Percentiles rank a stretch among this genome's conserved stretches.
Conservation (phyloP, 2,329 filamentous ascomycete genomes). For the Trichophyton benhamiae region DNA sequence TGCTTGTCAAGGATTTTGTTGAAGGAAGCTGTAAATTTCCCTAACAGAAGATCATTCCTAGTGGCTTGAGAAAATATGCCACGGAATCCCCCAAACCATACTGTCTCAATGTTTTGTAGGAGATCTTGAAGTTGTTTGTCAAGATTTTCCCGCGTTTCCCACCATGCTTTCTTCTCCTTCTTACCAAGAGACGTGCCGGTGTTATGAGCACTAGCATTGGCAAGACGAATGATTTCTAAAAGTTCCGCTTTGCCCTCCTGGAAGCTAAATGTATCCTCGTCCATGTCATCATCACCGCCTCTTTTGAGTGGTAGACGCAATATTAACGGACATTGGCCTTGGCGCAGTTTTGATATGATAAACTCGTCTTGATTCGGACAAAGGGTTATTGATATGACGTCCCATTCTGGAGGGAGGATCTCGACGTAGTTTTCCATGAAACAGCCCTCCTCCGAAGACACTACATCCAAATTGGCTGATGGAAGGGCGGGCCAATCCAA, state of each 20-base stretch:
- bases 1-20: constrained; percentile 69
- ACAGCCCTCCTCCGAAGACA: constrained; percentile 38
- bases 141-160: constrained; percentile 69
- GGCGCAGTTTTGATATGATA: constrained; percentile 73
- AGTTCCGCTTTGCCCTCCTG: constrained; percentile 68
- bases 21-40: constrained; percentile 65
- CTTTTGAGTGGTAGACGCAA: constrained; percentile 74
- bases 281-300: constrained; percentile 66
- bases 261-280: constrained; percentile 73
- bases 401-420: constrained; percentile 72
- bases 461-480: constrained; percentile 10
- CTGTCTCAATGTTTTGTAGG: constrained; percentile 72
- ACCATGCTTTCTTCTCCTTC: constrained; percentile 73
- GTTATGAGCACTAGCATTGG: constrained; percentile 72
- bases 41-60: constrained; percentile 51
- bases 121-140: constrained; percentile 67
- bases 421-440: constrained; percentile 77
- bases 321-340: constrained; percentile 66
- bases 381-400: constrained; percentile 69
- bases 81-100: constrained; percentile 91
- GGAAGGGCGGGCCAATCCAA: constrained; percentile 38
- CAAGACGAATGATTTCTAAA: constrained; percentile 64
- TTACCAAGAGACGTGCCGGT: constrained; percentile 59
- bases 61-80: constrained; percentile 76
- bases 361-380: constrained; percentile 75